Conservation (phyloP, 2,329 filamentous ascomycete species). For the Myriosclerotinia curreyana region DNA sequence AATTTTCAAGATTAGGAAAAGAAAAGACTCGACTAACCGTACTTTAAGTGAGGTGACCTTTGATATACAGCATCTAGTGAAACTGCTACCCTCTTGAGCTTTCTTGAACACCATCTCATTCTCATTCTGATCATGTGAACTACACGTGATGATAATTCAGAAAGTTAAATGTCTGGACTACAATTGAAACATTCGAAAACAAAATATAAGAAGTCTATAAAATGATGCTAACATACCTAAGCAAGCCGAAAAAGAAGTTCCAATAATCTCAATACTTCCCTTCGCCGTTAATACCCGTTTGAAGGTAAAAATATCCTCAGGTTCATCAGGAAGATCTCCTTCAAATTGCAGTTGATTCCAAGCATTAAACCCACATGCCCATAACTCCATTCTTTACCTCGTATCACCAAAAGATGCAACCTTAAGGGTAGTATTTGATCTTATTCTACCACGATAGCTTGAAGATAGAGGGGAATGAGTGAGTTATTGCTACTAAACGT, state of each 20-base stretch:
- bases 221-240: conserved; percentile 15
- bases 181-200: too few relatives aligned
- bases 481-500: too few relatives aligned
- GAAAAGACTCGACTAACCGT: neutral
- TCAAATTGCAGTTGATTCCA: conserved; percentile 53
- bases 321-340: conserved; percentile 37
- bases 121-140: neutral
- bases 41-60: neutral
- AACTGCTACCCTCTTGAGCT: neutral
- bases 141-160: neutral
- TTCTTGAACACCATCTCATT: neutral
- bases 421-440: neutral
- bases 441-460: neutral
- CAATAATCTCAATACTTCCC: conserved; percentile 40
- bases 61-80: neutral
- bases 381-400: conserved; percentile 45
- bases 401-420: neutral
- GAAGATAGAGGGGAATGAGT: neutral
- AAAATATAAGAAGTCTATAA: neutral
- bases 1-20: neutral
- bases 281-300: conserved; percentile 42
- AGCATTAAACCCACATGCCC: conserved; percentile 57
- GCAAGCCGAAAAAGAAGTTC: conserved; percentile 42
- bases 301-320: conserved; percentile 49
- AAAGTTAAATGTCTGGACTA: neutral